Conservation (phyloP, 768 basidiomycete species). For the Amanita thiersii region DNA sequence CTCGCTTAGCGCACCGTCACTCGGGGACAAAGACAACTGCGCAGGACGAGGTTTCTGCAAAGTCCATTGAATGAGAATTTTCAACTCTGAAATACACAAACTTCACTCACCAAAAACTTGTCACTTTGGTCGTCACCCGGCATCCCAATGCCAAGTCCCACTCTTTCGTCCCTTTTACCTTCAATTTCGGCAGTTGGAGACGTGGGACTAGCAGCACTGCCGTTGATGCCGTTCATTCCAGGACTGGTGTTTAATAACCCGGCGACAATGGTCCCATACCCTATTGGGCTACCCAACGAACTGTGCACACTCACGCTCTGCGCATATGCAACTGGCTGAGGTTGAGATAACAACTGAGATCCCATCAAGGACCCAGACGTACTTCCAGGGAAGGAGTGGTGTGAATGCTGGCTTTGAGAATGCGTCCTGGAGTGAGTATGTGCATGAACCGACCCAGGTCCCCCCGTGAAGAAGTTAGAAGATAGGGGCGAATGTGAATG, state of each 20-base stretch:
- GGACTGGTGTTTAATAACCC: not conserved
- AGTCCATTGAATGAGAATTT: constrained; percentile 1
- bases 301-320: constrained; percentile 19
- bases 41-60: constrained; percentile 37
- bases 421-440: constrained; percentile 7
- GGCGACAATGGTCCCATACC: constrained; percentile 7
- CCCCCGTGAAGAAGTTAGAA: not conserved
- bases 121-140: not conserved
- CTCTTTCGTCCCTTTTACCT: too few species aligned
- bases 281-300: constrained; percentile 33
- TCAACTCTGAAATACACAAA: constrained; percentile 3
- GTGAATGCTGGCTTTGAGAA: constrained; percentile 16
- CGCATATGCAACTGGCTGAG: constrained; percentile 17
- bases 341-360: too few species aligned
- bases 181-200: not conserved
- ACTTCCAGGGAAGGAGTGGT: constrained; percentile 4
- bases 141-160: too few species aligned
- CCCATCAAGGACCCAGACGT: constrained; percentile 15
- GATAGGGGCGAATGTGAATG: constrained; percentile 1
- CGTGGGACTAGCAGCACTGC: not conserved
- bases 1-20: constrained; percentile 47
- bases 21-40: constrained; percentile 50
- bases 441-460: not conserved
- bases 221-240: not conserved
- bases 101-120: not conserved